These are phyloP conservation scores for Candida sanyaensis DNA, from an alignment of 1,139 yeast genomes.

Conservation along the genomic window DNA sequence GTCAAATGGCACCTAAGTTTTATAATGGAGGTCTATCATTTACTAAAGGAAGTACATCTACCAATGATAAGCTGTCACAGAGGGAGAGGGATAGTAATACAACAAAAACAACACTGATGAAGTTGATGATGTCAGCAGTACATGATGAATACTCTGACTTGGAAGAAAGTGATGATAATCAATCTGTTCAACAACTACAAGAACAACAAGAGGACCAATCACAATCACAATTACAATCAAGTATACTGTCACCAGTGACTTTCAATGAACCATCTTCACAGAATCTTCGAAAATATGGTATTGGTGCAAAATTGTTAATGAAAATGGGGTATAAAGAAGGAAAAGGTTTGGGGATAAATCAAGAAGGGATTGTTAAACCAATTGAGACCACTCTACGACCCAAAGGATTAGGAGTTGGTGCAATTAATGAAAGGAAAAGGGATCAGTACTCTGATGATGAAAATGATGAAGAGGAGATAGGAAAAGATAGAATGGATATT, in stretches of 20 bases:
- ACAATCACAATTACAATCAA: not conserved
- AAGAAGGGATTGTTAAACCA: constrained; percentile 77
- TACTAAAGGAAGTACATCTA: constrained; percentile 9
- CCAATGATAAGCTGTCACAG: too few species aligned
- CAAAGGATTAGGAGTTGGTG: constrained; percentile 75
- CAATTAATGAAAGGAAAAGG: constrained; percentile 35
- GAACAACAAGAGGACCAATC: not conserved
- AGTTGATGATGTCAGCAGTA: constrained; percentile 16
- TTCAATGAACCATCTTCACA: constrained; percentile 1
- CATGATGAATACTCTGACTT: constrained; percentile 25
- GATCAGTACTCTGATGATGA: constrained; percentile 19
- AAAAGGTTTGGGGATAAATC: constrained; percentile 71
- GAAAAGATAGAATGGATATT: constrained; percentile 6
- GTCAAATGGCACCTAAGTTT: constrained; percentile 7
- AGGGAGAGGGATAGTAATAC: constrained; percentile 3
- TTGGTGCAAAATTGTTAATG: constrained; percentile 78
- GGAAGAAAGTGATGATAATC: constrained; percentile 20
- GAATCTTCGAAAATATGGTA: constrained; percentile 55
- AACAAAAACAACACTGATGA: not conserved
- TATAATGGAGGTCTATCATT: constrained; percentile 11
- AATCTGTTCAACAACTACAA: constrained; percentile 1
- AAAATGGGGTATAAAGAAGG: constrained; percentile 91
- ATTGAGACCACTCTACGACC: constrained; percentile 71
- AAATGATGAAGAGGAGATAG: constrained; percentile 5
- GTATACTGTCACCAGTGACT: not conserved